These are phyloP conservation scores for Hymenoscyphus albidus DNA, from an alignment of 2,329 filamentous ascomycete species.

Conservation along the genomic window DNA sequence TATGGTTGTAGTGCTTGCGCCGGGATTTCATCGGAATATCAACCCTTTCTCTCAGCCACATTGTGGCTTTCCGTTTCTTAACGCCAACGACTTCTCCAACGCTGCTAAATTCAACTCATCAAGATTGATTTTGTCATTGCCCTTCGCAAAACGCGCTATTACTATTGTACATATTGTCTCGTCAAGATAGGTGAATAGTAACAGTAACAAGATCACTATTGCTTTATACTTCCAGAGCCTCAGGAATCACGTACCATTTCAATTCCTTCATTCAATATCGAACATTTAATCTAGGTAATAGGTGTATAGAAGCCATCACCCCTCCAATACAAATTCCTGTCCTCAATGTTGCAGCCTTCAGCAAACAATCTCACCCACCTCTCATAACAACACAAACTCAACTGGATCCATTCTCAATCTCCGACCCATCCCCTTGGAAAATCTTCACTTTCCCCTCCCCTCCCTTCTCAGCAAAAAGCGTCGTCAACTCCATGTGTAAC, in stretches of 20 bases:
- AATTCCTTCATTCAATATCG: background rate
- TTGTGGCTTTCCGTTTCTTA: too few species aligned
- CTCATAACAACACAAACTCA: background rate
- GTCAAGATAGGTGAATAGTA: too few species aligned
- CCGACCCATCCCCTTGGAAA: background rate
- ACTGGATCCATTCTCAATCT: background rate
- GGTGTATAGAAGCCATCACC: background rate
- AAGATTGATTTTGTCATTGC: too few species aligned
- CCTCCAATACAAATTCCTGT: background rate
- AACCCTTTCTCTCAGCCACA: too few species aligned
- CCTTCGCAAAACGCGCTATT: too few species aligned
- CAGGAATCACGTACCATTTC: background rate
- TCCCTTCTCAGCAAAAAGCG: constrained; percentile 24
- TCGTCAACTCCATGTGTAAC: constrained; percentile 25
- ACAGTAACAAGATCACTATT: too few species aligned
- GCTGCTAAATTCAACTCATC: too few species aligned
- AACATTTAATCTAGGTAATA: background rate
- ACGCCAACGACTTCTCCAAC: too few species aligned
- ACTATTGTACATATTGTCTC: too few species aligned
- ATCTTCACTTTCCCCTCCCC: background rate
- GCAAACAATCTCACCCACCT: background rate
- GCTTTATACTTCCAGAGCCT: too few species aligned
- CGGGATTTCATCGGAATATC: background rate
- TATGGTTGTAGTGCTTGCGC: constrained; percentile 5
- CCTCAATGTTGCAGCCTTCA: background rate